These are phyloP conservation scores for Colletotrichum viniferum DNA, from an alignment of 2,329 filamentous ascomycete genomes.

Conservation along the genomic window DNA sequence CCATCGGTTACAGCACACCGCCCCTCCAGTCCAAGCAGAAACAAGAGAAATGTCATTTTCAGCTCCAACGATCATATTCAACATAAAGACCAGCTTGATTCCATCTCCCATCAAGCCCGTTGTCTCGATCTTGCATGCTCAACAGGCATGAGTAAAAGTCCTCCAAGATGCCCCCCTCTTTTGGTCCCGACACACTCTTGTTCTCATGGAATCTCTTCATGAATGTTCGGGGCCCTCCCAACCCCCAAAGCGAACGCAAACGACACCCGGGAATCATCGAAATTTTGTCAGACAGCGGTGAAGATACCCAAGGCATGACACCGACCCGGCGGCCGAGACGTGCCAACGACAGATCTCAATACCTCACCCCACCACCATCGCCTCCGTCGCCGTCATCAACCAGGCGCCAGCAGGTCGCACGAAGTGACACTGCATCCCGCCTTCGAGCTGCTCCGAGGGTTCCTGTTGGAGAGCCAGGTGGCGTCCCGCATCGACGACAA, in stretches of 20 bases:
- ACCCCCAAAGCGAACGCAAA: background rate
- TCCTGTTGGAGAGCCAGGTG: background rate
- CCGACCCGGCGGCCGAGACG: background rate
- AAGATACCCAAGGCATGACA: background rate
- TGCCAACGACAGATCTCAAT: background rate
- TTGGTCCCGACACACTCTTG: background rate
- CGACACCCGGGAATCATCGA: background rate
- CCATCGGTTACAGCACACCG: background rate
- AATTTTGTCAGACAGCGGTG: background rate
- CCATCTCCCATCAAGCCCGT: background rate
- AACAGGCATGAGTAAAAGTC: background rate
- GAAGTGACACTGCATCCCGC: background rate
- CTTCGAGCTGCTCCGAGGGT: background rate
- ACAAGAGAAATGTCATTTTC: background rate
- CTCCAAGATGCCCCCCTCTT: background rate
- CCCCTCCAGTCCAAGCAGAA: background rate
- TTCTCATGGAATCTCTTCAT: background rate
- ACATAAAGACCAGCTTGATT: background rate
- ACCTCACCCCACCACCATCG: background rate
- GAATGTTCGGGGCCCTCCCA: background rate
- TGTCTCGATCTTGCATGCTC: background rate
- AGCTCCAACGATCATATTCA: background rate
- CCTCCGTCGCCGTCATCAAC: background rate
- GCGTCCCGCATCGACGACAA: background rate
- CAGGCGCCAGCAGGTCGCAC: background rate